Evolutionary conservation across 2,329 filamentous ascomycete genomes (phyloP).

Genomic region (Exophiala sp.): DNA sequence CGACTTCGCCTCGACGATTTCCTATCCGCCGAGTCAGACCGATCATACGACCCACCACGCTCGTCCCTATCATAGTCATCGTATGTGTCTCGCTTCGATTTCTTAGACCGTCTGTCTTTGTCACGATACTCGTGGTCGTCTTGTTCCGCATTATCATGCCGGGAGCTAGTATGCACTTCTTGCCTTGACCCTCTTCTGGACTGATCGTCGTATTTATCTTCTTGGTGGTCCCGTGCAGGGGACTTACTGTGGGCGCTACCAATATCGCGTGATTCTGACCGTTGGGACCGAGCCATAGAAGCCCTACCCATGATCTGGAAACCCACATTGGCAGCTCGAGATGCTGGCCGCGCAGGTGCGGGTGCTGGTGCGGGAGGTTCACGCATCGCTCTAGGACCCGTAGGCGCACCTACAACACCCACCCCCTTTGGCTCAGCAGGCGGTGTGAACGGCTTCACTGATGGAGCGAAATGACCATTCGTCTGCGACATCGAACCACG

Average conservation of each 20-base stretch:
- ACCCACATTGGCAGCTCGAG: slow-evolving; percentile 21
- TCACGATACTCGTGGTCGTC: slow-evolving; percentile 24
- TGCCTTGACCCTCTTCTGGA: slow-evolving; percentile 17
- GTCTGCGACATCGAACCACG: slow-evolving; percentile 35
- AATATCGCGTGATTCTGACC: slow-evolving; percentile 22
- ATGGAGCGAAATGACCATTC: slow-evolving; percentile 30
- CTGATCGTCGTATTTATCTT: slow-evolving; percentile 41
- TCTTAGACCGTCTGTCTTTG: slow-evolving; percentile 25
- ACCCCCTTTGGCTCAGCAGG: slow-evolving; percentile 48
- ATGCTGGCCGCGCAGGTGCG: slow-evolving; percentile 15
- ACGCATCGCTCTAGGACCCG: slow-evolving; percentile 90
- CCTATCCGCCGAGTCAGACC: slow-evolving; percentile 56
- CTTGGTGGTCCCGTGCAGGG: slow-evolving; percentile 29
- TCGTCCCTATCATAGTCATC: slow-evolving; percentile 46
- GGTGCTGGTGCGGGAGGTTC: slow-evolving; percentile 23
- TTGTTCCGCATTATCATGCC: slow-evolving; percentile 11
- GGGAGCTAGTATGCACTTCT: slow-evolving; percentile 11
- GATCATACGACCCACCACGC: slow-evolving; percentile 52
- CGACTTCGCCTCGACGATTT: slow-evolving; percentile 61
- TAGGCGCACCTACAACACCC: slow-evolving; percentile 71
- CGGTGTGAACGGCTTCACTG: slow-evolving; percentile 30
- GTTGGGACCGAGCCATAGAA: slow-evolving; percentile 15
- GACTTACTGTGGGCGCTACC: slow-evolving; percentile 12
- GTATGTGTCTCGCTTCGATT: slow-evolving; percentile 39
- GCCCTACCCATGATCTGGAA: slow-evolving; percentile 30